Conservation (phyloP, 1,284 basidiomycete species). For the Heterobasidion irregulare region DNA sequence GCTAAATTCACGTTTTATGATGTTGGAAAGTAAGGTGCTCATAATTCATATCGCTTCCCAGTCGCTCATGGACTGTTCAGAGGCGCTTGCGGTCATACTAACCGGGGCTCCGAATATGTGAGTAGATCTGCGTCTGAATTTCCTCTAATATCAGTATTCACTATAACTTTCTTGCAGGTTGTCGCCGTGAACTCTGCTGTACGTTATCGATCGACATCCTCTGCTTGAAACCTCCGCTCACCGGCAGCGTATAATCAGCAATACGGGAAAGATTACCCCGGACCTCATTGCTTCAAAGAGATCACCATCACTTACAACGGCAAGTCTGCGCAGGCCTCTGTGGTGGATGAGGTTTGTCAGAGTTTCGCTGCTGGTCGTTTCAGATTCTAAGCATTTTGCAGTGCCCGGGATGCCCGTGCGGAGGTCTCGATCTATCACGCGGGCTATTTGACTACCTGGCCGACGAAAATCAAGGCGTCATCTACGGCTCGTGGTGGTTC, state of each 20-base stretch:
- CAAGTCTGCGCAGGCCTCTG: constrained; percentile 10
- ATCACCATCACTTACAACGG: constrained; percentile 11
- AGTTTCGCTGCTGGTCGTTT: not conserved
- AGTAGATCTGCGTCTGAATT: not conserved
- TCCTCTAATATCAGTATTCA: not conserved
- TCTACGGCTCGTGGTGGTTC: constrained; percentile 53
- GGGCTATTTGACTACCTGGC: constrained; percentile 66
- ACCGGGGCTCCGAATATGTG: constrained; percentile 2
- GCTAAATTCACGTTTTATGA: constrained; percentile 12
- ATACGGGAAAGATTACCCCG: constrained; percentile 7
- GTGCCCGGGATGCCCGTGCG: constrained; percentile 66
- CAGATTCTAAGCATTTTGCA: constrained; percentile 16
- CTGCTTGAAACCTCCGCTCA: too few species aligned
- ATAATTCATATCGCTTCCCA: not conserved
- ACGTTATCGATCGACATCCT: not conserved
- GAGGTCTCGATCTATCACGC: constrained; percentile 71
- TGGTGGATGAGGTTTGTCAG: constrained; percentile 12
- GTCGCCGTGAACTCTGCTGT: constrained; percentile 11
- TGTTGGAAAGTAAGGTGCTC: constrained; percentile 1
- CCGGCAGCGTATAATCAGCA: constrained; percentile 2
- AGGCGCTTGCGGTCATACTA: constrained; percentile 8
- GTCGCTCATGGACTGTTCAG: not conserved
- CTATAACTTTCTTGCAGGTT: constrained; percentile 2
- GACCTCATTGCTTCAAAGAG: constrained; percentile 7
- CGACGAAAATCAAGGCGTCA: constrained; percentile 33